These are phyloP conservation scores for Globisporangium lucens DNA, from an alignment of 352 stramenopile species.

Conservation along the genomic window DNA sequence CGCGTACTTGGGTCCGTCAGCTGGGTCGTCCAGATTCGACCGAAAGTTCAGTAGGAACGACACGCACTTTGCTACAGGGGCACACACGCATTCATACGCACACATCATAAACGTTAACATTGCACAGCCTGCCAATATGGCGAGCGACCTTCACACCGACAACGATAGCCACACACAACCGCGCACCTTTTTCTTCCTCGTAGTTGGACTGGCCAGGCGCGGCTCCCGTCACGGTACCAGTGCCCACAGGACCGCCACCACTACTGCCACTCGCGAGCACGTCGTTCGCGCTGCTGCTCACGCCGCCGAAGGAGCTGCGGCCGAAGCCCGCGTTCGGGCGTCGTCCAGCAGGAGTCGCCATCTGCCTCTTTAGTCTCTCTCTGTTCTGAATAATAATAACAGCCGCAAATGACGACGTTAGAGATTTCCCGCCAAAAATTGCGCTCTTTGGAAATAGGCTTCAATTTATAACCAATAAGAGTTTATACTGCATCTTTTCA, in stretches of 20 bases:
- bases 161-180: not conserved
- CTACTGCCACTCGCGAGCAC: conserved; percentile 7
- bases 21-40: conserved; percentile 70
- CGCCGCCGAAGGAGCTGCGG: conserved; percentile 11
- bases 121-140: not conserved
- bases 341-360: conserved; percentile 7
- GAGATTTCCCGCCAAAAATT: not conserved
- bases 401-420: not conserved
- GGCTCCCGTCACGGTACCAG: not conserved
- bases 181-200: conserved; percentile 47
- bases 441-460: not conserved
- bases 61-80: conserved; percentile 61
- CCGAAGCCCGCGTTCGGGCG: conserved; percentile 12
- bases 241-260: not conserved
- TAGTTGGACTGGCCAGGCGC: conserved; percentile 36
- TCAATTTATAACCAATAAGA: not conserved
- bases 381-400: not conserved
- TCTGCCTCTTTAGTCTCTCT: not conserved
- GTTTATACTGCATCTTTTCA: not conserved
- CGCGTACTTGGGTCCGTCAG: conserved; percentile 66
- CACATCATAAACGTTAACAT: not conserved
- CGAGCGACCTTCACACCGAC: not conserved
- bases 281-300: conserved; percentile 14
- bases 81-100: not conserved
- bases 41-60: conserved; percentile 70